Conservation (phyloP, 768 basidiomycete genomes). For the Russula vinacea region DNA sequence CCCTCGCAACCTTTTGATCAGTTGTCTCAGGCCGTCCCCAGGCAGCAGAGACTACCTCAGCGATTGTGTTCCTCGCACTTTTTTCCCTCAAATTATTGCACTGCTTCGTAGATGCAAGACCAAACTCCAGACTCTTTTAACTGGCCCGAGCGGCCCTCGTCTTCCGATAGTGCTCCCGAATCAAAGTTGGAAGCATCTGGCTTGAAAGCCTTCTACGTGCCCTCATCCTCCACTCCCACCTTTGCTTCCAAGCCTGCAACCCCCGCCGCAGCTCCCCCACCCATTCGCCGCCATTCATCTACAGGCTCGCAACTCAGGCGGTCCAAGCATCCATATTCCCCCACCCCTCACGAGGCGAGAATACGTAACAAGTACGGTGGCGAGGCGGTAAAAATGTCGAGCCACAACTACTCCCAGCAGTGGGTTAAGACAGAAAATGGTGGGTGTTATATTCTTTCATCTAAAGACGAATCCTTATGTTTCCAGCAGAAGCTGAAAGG, state of each 20-base stretch:
- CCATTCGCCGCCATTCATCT: conserved; percentile 25
- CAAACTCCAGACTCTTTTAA: conserved; percentile 34
- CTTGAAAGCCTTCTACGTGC: conserved; percentile 46
- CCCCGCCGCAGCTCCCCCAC: conserved; percentile 12
- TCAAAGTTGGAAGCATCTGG: conserved; percentile 20
- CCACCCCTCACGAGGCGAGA: conserved; percentile 22
- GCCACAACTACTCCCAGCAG: conserved; percentile 25
- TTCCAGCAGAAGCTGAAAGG: conserved; percentile 20
- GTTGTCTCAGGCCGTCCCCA: conserved; percentile 32
- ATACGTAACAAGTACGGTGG: conserved; percentile 24
- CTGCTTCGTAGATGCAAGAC: conserved; percentile 35
- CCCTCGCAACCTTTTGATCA: conserved; percentile 40
- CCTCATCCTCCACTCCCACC: conserved; percentile 37
- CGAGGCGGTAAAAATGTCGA: conserved; percentile 24
- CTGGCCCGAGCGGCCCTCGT: conserved; percentile 33
- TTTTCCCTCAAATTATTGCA: conserved; percentile 30
- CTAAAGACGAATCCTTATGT: background rate
- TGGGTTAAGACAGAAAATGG: conserved; percentile 29
- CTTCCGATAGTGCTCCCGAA: conserved; percentile 31
- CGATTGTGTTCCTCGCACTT: conserved; percentile 22
- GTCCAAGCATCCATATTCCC: conserved; percentile 28
- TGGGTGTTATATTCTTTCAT: background rate
- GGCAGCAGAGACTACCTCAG: conserved; percentile 30
- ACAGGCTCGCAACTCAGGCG: conserved; percentile 21
- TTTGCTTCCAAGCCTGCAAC: conserved; percentile 26